A percentile compares a stretch with the other conserved stretches of the same genome.
Conservation (phyloP, 225 moss, liverwort and hornwort genomes). For the Straminergon stramineum region DNA sequence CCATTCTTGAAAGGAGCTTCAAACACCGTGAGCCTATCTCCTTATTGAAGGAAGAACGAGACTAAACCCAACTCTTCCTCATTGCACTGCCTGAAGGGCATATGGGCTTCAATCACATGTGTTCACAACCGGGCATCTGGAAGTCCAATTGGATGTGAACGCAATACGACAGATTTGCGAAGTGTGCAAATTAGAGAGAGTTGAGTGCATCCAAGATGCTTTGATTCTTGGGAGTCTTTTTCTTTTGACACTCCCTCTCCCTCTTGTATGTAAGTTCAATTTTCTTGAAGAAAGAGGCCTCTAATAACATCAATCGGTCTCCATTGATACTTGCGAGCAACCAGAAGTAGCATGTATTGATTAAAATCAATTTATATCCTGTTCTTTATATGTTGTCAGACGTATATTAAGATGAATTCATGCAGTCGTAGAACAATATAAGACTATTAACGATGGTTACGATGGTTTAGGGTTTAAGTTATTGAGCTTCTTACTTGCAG, state of each 20-base stretch:
- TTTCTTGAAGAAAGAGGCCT: background rate
- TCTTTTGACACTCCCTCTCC: too few relatives aligned
- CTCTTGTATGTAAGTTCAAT: background rate
- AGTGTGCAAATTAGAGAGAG: background rate
- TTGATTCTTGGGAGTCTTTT: background rate
- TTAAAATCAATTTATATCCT: too few relatives aligned
- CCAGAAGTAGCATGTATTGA: background rate
- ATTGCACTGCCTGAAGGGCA: background rate
- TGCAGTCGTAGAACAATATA: background rate
- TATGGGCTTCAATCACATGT: background rate
- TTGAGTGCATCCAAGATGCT: background rate
- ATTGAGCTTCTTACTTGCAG: slow-evolving; percentile 17
- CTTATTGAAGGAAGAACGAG: background rate
- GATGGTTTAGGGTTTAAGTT: background rate
- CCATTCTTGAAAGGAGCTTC: background rate
- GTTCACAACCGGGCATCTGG: background rate
- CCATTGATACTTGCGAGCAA: background rate
- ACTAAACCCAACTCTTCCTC: background rate
- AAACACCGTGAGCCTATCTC: background rate
- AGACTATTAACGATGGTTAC: too few relatives aligned
- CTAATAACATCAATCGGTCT: background rate
- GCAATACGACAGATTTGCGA: background rate
- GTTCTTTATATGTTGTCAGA: background rate
- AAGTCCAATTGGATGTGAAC: background rate
- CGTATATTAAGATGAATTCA: background rate